phyloP scores from a whole-genome alignment of 1,284 basidiomycete genomes.

The Rhodotorula sp. region DNA sequence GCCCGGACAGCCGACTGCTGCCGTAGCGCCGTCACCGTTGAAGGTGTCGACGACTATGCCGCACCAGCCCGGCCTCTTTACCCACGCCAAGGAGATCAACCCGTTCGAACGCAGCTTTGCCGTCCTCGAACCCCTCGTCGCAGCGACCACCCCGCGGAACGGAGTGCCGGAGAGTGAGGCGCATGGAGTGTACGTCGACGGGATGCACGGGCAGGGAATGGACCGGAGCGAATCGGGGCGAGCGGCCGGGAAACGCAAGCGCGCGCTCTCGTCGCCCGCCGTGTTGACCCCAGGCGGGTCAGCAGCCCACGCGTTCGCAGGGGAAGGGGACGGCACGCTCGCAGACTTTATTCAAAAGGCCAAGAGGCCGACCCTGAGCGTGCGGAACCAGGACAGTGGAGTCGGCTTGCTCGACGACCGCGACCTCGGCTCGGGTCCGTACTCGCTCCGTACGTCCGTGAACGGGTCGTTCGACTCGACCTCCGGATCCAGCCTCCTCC shows the following conservation, averaged over 20 bases:
- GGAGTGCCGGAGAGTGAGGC: neutral
- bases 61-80: slow-evolving; percentile 20
- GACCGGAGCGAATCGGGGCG: neutral
- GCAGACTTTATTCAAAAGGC: slow-evolving; percentile 19
- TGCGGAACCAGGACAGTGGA: slow-evolving; percentile 5
- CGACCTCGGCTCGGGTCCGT: neutral
- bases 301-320: neutral
- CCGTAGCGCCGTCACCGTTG: neutral
- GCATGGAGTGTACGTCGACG: neutral
- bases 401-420: slow-evolving; percentile 7
- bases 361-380: slow-evolving; percentile 24
- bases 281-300: slow-evolving; percentile 30
- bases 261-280: slow-evolving; percentile 32
- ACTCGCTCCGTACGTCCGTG: slow-evolving; percentile 13
- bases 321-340: slow-evolving; percentile 1
- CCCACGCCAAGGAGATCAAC: slow-evolving; percentile 32
- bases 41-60: slow-evolving; percentile 10
- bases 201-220: neutral
- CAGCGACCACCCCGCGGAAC: neutral
- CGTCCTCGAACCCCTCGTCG: neutral
- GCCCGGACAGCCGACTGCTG: neutral
- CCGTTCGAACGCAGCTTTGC: slow-evolving; percentile 28
- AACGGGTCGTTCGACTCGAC: slow-evolving; percentile 28
- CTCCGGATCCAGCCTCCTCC: slow-evolving; percentile 1
- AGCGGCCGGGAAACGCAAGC: slow-evolving; percentile 14